A percentile compares a stretch with the other conserved stretches of the same genome.
These are phyloP conservation scores for Xylaria acuta DNA, from an alignment of 495 filamentous ascomycete species.

Conservation along the genomic window DNA sequence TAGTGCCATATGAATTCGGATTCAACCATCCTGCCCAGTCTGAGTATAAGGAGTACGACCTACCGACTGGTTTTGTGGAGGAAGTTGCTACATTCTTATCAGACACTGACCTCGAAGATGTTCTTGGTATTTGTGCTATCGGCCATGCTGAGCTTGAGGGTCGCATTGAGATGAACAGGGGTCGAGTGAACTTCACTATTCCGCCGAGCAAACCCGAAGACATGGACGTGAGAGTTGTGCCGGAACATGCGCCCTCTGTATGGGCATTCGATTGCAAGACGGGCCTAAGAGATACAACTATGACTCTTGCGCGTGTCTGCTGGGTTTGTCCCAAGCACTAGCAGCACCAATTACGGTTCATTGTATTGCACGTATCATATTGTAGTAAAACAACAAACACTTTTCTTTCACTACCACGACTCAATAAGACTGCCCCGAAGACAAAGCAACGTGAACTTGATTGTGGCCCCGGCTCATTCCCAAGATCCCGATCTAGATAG, in stretches of 20 bases:
- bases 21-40: slow-evolving; percentile 21
- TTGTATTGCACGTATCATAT: not conserved
- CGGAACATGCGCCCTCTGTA: slow-evolving; percentile 19
- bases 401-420: not conserved
- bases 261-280: slow-evolving; percentile 17
- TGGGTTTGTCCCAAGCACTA: slow-evolving; percentile 20
- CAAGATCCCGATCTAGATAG: not conserved
- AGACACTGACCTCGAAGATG: slow-evolving; percentile 12
- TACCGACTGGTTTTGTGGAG: slow-evolving; percentile 4
- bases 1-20: slow-evolving; percentile 17
- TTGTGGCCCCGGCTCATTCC: not conserved
- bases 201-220: slow-evolving; percentile 17
- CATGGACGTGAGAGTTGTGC: slow-evolving; percentile 20
- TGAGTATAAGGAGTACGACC: not conserved
- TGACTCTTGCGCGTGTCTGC: slow-evolving; percentile 17
- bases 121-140: slow-evolving; percentile 14
- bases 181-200: slow-evolving; percentile 11
- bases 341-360: not conserved
- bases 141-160: slow-evolving; percentile 10
- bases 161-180: slow-evolving; percentile 17
- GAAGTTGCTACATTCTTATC: slow-evolving; percentile 14
- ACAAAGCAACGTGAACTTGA: not conserved
- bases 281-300: slow-evolving; percentile 12
- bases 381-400: not conserved
- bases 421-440: not conserved